A percentile compares a stretch with the other conserved stretches of the same genome.
Evolutionary conservation across 177 flowering plant genomes (phyloP).

Genomic region (Vitis hybrid): DNA sequence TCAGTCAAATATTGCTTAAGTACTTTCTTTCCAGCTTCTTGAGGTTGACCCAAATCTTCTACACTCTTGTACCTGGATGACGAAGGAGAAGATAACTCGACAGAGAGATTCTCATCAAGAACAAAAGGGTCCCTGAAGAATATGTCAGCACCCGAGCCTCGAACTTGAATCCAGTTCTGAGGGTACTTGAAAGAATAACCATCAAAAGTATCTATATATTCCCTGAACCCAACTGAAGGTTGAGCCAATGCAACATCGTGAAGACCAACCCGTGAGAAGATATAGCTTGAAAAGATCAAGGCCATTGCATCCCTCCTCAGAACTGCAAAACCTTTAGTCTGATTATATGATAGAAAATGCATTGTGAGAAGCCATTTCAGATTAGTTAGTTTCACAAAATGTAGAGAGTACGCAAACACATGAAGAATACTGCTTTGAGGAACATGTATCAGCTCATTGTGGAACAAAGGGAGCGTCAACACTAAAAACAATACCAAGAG

Average conservation of each 20-base stretch:
- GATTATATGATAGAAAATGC: slow-evolving; percentile 35
- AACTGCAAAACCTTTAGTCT: slow-evolving; percentile 78
- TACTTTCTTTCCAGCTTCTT: slow-evolving; percentile 83
- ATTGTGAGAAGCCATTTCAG: too few relatives aligned
- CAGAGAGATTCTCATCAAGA: slow-evolving; percentile 90
- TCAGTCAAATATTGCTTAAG: slow-evolving; percentile 89
- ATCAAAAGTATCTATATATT: slow-evolving; percentile 86
- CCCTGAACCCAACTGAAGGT: slow-evolving; percentile 62
- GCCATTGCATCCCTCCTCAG: slow-evolving; percentile 65
- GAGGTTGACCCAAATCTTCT: slow-evolving; percentile 85
- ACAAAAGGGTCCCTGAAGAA: slow-evolving; percentile 88
- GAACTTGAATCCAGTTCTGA: slow-evolving; percentile 87
- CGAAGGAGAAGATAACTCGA: slow-evolving; percentile 90
- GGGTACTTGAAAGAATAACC: slow-evolving; percentile 89
- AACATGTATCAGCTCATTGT: too few relatives aligned
- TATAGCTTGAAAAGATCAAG: slow-evolving; percentile 52
- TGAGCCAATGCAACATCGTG: slow-evolving; percentile 38
- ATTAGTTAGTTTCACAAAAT: too few relatives aligned
- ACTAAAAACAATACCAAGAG: too few relatives aligned
- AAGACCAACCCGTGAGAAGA: slow-evolving; percentile 37
- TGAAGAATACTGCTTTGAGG: too few relatives aligned
- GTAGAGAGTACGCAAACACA: too few relatives aligned
- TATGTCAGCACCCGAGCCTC: slow-evolving; percentile 61
- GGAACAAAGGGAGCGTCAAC: too few relatives aligned
- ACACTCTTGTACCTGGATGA: slow-evolving; percentile 85